phyloP scores from a whole-genome alignment of 768 basidiomycete genomes.

The Pisolithus sp. region DNA sequence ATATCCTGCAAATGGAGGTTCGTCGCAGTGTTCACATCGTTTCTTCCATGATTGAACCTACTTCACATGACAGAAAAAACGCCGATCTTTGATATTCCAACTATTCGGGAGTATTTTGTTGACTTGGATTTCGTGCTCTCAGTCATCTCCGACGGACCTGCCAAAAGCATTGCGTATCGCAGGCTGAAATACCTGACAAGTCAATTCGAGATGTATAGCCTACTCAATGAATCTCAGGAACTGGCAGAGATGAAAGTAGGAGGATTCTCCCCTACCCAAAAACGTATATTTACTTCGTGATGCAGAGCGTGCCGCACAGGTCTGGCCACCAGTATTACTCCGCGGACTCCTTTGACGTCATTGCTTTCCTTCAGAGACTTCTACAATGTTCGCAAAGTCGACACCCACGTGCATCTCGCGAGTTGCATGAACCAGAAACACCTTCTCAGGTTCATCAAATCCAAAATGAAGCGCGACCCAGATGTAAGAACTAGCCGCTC shows the following conservation, averaged over 20 bases:
- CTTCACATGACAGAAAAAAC: constrained; percentile 30
- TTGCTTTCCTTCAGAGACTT: constrained; percentile 65
- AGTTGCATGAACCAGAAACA: constrained; percentile 99
- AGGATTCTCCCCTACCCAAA: background rate
- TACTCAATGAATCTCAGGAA: constrained; percentile 92
- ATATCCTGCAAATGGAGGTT: constrained; percentile 36
- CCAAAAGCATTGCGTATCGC: constrained; percentile 92
- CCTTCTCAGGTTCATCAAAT: constrained; percentile 94
- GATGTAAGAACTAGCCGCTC: constrained; percentile 40
- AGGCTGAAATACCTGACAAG: constrained; percentile 85
- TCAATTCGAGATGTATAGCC: constrained; percentile 90
- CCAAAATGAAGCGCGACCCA: constrained; percentile 90
- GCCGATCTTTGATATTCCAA: constrained; percentile 74
- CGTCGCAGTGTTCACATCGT: background rate
- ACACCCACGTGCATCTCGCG: constrained; percentile 98
- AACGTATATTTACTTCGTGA: constrained; percentile 3
- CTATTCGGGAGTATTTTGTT: constrained; percentile 89
- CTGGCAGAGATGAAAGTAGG: constrained; percentile 92
- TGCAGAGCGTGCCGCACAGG: constrained; percentile 28
- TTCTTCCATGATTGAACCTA: background rate
- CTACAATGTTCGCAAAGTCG: constrained; percentile 96
- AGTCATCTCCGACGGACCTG: constrained; percentile 92
- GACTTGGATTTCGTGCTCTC: constrained; percentile 89
- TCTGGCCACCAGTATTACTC: constrained; percentile 1
- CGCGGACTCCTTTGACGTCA: constrained; percentile 1